These are phyloP conservation scores for Singerocomus inundabilis DNA, from an alignment of 1,284 basidiomycete genomes.

Conservation along the genomic window DNA sequence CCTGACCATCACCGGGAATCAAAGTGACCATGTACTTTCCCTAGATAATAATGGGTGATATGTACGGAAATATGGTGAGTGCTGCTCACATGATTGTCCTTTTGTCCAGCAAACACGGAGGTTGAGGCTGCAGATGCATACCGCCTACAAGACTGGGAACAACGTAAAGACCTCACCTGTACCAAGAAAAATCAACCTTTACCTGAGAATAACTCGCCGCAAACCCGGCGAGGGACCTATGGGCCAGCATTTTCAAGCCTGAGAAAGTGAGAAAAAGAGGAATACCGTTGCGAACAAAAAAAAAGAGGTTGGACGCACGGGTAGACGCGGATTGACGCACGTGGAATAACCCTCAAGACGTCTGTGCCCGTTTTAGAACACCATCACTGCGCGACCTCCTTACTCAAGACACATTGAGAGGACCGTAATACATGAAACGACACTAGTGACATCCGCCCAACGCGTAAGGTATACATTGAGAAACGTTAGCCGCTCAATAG, in stretches of 20 bases:
- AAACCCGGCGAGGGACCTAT: slow-evolving; percentile 53
- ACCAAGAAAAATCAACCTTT: slow-evolving; percentile 14
- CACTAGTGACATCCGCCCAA: not conserved
- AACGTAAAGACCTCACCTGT: slow-evolving; percentile 14
- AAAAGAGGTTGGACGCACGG: slow-evolving; percentile 16
- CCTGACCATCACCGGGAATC: slow-evolving; percentile 87
- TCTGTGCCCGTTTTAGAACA: slow-evolving; percentile 12
- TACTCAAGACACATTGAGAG: too few species aligned
- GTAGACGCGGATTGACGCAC: slow-evolving; percentile 25
- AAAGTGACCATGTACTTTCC: slow-evolving; percentile 95
- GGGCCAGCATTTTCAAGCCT: slow-evolving; percentile 50
- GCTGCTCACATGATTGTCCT: slow-evolving; percentile 74
- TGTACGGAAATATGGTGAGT: not conserved
- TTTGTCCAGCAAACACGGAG: slow-evolving; percentile 85
- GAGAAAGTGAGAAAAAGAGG: slow-evolving; percentile 1
- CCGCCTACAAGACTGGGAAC: slow-evolving; percentile 50
- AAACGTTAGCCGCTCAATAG: slow-evolving; percentile 64
- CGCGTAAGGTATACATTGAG: slow-evolving; percentile 21
- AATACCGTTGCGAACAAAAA: slow-evolving; percentile 13
- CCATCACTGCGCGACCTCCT: not conserved
- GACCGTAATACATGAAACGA: slow-evolving; percentile 16
- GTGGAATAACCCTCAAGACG: slow-evolving; percentile 12
- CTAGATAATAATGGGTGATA: slow-evolving; percentile 40
- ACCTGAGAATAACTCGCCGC: slow-evolving; percentile 51
- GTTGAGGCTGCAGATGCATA: slow-evolving; percentile 78